These are phyloP conservation scores for Scutellaria minor DNA, from an alignment of 257 asterid species.

Conservation along the genomic window DNA sequence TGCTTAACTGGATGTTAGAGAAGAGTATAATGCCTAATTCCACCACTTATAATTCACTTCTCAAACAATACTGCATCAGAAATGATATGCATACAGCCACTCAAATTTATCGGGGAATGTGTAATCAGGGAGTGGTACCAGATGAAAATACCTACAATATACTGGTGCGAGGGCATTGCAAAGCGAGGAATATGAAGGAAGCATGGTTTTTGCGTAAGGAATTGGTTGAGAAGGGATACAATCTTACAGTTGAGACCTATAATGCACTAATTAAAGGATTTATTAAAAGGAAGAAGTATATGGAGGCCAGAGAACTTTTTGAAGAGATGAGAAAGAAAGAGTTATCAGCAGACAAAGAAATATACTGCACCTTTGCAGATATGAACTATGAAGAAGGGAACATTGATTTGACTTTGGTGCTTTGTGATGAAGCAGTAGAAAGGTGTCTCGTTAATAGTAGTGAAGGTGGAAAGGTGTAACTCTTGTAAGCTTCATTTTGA, in stretches of 20 bases:
- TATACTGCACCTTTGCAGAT: conserved; percentile 71
- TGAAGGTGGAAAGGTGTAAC: conserved; percentile 44
- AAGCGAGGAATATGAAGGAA: conserved; percentile 97
- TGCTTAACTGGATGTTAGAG: conserved; percentile 85
- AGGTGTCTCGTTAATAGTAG: conserved; percentile 44
- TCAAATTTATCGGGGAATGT: conserved; percentile 64
- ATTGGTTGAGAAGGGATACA: conserved; percentile 68
- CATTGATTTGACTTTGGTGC: conserved; percentile 70
- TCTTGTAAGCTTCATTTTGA: conserved; percentile 22
- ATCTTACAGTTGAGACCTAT: conserved; percentile 62
- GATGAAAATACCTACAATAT: conserved; percentile 72
- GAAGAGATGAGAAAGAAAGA: conserved; percentile 82
- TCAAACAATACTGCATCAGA: conserved; percentile 75
- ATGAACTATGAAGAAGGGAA: conserved; percentile 78
- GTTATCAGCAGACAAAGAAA: conserved; percentile 57
- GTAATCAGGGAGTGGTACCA: conserved; percentile 60
- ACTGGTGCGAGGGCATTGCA: conserved; percentile 88
- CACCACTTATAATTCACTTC: conserved; percentile 76
- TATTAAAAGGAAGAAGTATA: conserved; percentile 71
- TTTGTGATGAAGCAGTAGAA: conserved; percentile 88
- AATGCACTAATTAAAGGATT: conserved; percentile 78
- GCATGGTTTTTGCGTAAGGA: conserved; percentile 84
- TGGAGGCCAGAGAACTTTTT: conserved; percentile 75
- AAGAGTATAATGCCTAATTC: conserved; percentile 84
- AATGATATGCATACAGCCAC: conserved; percentile 69